Base-by-base conservation (phyloP, 2,329 filamentous ascomycete genomes). In the Nemania serpens region DNA sequence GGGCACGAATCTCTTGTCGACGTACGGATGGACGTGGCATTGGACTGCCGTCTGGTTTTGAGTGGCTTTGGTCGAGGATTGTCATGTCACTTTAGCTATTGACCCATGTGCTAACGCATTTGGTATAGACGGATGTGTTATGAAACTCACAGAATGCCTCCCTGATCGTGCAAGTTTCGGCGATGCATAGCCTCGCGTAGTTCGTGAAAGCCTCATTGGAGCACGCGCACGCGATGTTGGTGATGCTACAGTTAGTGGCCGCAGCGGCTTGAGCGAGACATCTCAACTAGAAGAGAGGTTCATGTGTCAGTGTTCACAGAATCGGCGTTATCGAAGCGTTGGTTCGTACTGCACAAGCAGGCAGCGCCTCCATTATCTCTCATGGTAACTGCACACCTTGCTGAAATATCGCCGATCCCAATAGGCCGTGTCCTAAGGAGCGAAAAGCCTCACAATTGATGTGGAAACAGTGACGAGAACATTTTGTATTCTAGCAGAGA, bases 61-160 rank as follows among this genome's bases (percentile, higher is more conserved):
- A 1, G 53, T 61, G 22, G 46, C 58, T 61, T 50, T 20, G 18
- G 13, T 36, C 22, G 10, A 25, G 46, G 6, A 2, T 12, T 25
- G 7, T 11, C 37, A 42, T 56, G 37, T 45, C n/a, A n/a, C n/a
- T n/a, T n/a, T 25, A 56, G 33, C 3, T 1, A 22, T 18, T 22
- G 15, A 9, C n/a, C 10, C 43, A 37, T 36, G 29, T 11, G 25
- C 3, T 29, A 29, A n/a, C 25, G 3, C 25, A 7, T 4, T 29
- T 3, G 4, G n/a, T 22, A 9, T 34, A n/a, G n/a, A 17, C n/a
- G 36, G 36, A 36, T 15, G 5, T n/a, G 33, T 10, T 17, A 29
- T n/a, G 18, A 12, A 39, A 47, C 58, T 46, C 33, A 60, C 58
- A 60, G 1, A 60, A 37, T 56, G 52, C 52, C 17, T 60, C 58